Evolutionary conservation across 2,329 filamentous ascomycete genomes (phyloP).

Genomic region (Gnomoniopsis sp.): DNA sequence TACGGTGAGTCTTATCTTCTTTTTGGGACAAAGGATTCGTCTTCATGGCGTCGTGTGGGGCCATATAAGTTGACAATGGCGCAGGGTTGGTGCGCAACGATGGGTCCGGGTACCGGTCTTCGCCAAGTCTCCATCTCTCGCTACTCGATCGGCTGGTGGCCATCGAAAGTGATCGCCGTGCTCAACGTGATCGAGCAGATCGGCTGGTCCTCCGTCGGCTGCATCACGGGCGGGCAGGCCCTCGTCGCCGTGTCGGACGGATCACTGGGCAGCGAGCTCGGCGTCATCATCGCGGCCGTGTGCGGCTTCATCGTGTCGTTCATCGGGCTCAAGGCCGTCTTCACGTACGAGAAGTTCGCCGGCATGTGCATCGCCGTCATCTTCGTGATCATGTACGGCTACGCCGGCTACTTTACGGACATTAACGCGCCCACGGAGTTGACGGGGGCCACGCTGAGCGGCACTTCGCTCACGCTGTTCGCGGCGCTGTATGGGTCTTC

Average conservation of each 20-base stretch:
- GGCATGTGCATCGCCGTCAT: constrained; percentile 45
- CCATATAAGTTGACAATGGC: not conserved
- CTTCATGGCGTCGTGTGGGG: not conserved
- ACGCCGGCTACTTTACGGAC: constrained; percentile 39
- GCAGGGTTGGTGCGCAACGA: constrained; percentile 45
- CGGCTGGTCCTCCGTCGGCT: constrained; percentile 49
- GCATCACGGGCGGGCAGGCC: constrained; percentile 48
- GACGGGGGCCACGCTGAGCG: constrained; percentile 34
- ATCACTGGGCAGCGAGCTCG: constrained; percentile 44
- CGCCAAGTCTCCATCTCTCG: constrained; percentile 48
- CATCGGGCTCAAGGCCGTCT: constrained; percentile 46
- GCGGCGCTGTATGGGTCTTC: constrained; percentile 45
- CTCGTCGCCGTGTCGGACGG: constrained; percentile 43
- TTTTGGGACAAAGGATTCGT: not conserved
- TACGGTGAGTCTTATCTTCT: constrained; percentile 24
- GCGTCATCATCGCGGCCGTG: constrained; percentile 49
- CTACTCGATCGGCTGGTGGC: constrained; percentile 49
- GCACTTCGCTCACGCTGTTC: constrained; percentile 38
- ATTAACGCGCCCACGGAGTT: constrained; percentile 31
- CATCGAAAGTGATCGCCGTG: constrained; percentile 45
- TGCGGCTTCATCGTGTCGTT: constrained; percentile 48
- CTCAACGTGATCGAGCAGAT: constrained; percentile 48
- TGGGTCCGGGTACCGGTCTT: constrained; percentile 46
- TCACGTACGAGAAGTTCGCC: constrained; percentile 48
- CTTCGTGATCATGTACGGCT: constrained; percentile 47